These are phyloP conservation scores for Takashimella tepidaria DNA, from an alignment of 1,284 basidiomycete genomes.

Conservation along the genomic window DNA sequence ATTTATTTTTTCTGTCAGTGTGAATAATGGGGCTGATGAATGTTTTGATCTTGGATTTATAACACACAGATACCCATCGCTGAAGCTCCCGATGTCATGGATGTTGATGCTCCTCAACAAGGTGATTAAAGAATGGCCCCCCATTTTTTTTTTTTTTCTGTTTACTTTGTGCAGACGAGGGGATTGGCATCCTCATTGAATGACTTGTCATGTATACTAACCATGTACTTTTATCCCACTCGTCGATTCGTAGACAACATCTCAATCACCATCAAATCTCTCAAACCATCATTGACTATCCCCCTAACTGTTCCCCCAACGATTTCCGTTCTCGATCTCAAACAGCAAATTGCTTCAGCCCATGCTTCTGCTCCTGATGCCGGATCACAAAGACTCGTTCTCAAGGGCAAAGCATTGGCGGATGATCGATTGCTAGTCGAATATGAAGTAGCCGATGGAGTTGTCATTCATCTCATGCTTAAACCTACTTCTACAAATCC, in stretches of 20 bases:
- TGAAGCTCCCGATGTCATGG: conserved; percentile 34
- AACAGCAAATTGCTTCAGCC: conserved; percentile 59
- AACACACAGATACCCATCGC: conserved; percentile 20
- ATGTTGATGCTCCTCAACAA: conserved; percentile 27
- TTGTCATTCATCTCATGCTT: conserved; percentile 74
- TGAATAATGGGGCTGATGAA: not conserved
- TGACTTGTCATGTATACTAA: no score
- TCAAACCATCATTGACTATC: conserved; percentile 75
- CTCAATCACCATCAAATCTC: conserved; percentile 74
- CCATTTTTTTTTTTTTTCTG: no score
- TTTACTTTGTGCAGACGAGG: no score
- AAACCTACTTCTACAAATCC: conserved; percentile 53
- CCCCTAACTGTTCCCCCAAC: conserved; percentile 63
- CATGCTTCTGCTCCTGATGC: conserved; percentile 62
- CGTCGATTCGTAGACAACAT: conserved; percentile 53
- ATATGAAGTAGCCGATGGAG: conserved; percentile 72
- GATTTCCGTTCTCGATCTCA: conserved; percentile 73
- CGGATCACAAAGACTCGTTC: conserved; percentile 63
- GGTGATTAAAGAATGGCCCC: conserved; percentile 22
- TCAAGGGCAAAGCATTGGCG: conserved; percentile 86
- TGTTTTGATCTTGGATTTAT: no score
- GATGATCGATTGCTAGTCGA: conserved; percentile 82
- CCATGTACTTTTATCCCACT: no score
- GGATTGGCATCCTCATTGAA: no score
- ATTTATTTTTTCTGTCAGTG: not conserved